These are phyloP conservation scores for Colletotrichum musae DNA, from an alignment of 2,329 filamentous ascomycete genomes.

Conservation along the genomic window DNA sequence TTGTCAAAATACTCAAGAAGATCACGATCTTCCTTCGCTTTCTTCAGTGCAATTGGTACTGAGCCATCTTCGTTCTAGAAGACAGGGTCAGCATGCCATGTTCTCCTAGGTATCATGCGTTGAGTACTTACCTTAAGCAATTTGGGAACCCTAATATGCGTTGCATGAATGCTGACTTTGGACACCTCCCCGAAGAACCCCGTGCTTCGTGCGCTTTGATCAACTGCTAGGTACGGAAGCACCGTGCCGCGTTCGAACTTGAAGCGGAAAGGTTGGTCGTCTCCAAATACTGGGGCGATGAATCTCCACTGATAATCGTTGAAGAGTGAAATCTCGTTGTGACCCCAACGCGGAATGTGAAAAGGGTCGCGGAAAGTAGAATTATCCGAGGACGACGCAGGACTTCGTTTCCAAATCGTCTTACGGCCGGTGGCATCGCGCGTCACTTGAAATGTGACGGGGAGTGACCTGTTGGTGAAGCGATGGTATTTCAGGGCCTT, in stretches of 20 bases:
- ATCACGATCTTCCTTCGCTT: not conserved
- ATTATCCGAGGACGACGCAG: too few relatives aligned
- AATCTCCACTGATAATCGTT: not conserved
- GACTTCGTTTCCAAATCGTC: too few relatives aligned
- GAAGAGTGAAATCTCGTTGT: not conserved
- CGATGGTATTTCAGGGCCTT: too few relatives aligned
- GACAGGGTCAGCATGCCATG: not conserved
- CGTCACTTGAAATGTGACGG: too few relatives aligned
- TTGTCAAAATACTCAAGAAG: constrained; percentile 12
- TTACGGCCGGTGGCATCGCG: too few relatives aligned
- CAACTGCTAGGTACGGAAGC: not conserved
- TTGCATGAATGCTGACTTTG: constrained; percentile 5
- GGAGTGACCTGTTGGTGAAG: too few relatives aligned
- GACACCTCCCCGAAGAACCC: constrained; percentile 22
- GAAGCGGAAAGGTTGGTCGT: not conserved
- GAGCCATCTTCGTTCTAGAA: not conserved
- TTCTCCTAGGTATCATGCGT: not conserved
- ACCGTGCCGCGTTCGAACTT: not conserved
- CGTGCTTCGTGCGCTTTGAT: not conserved
- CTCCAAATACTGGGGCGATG: not conserved
- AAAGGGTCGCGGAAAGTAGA: too few relatives aligned
- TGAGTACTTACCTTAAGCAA: not conserved
- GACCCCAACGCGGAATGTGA: too few relatives aligned
- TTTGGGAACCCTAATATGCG: not conserved
- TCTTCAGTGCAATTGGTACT: not conserved